A percentile compares a stretch with the other conserved stretches of the same genome.
Evolutionary conservation across 495 filamentous ascomycete genomes (phyloP).

Genomic region (Tuber calosporum): DNA sequence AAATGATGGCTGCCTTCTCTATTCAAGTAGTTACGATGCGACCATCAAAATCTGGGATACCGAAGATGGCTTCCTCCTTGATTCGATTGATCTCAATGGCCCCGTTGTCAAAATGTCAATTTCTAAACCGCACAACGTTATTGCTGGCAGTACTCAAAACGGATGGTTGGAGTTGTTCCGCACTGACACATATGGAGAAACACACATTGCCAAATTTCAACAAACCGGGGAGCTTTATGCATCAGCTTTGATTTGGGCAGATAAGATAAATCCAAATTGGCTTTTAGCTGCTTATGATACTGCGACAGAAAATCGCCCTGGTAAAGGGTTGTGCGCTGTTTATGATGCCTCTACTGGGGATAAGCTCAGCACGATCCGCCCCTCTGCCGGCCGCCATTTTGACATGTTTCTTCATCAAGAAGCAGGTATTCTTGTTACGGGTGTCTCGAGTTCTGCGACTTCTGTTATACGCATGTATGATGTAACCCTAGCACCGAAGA

Average conservation of each 20-base stretch:
- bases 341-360: neutral
- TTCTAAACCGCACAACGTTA: constrained; percentile 13
- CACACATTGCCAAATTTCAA: constrained; percentile 9
- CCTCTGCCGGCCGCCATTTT: constrained; percentile 23
- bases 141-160: constrained; percentile 49
- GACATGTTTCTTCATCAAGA: constrained; percentile 30
- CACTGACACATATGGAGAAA: constrained; percentile 16
- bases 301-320: neutral
- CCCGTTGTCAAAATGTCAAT: constrained; percentile 63
- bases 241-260: constrained; percentile 20
- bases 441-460: neutral
- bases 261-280: constrained; percentile 12
- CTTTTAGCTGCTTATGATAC: constrained; percentile 35
- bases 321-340: neutral
- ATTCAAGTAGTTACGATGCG: constrained; percentile 73
- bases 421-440: neutral
- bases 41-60: constrained; percentile 69
- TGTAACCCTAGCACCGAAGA: neutral
- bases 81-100: constrained; percentile 47
- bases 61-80: constrained; percentile 43
- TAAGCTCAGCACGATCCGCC: constrained; percentile 2
- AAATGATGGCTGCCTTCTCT: constrained; percentile 50
- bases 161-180: constrained; percentile 48
- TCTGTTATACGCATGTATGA: neutral
- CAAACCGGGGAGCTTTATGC: constrained; percentile 22